Conservation (phyloP, 2,329 filamentous ascomycete genomes). For the Phaeosphaeriaceae sp. region DNA sequence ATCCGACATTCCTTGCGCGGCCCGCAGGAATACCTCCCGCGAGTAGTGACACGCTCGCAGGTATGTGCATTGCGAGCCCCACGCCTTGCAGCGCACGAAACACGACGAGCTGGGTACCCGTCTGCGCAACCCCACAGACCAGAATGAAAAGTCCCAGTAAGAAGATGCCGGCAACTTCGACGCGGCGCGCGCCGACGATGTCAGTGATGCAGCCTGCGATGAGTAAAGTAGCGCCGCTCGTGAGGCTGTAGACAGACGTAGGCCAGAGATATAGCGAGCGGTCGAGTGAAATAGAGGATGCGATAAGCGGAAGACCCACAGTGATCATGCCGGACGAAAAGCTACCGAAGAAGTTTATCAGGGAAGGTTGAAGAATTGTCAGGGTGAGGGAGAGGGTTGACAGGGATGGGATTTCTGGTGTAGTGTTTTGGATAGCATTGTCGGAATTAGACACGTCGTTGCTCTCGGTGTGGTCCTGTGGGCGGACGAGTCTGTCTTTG, state of each 20-base stretch:
- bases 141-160: conserved; percentile 53
- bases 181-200: conserved; percentile 54
- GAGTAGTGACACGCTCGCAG: conserved; percentile 57
- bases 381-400: conserved; percentile 22
- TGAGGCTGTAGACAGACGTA: conserved; percentile 47
- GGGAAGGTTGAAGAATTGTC: conserved; percentile 32
- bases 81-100: conserved; percentile 57
- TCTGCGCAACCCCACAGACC: conserved; percentile 54
- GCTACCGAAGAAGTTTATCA: conserved; percentile 37
- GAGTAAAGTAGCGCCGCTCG: conserved; percentile 57
- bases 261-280: conserved; percentile 46
- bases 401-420: background rate
- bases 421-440: background rate
- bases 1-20: conserved; percentile 40
- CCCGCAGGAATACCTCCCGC: conserved; percentile 33
- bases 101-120: conserved; percentile 52
- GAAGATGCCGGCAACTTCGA: conserved; percentile 54
- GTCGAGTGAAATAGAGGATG: conserved; percentile 31
- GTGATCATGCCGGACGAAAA: conserved; percentile 51
- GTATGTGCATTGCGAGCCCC: conserved; percentile 56
- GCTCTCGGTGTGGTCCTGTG: background rate
- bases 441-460: background rate
- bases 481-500: background rate
- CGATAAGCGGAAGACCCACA: conserved; percentile 53
- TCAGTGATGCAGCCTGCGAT: conserved; percentile 60